Conservation (phyloP, 2,329 filamentous ascomycete species). For the Pseudogymnoascus pannorum region DNA sequence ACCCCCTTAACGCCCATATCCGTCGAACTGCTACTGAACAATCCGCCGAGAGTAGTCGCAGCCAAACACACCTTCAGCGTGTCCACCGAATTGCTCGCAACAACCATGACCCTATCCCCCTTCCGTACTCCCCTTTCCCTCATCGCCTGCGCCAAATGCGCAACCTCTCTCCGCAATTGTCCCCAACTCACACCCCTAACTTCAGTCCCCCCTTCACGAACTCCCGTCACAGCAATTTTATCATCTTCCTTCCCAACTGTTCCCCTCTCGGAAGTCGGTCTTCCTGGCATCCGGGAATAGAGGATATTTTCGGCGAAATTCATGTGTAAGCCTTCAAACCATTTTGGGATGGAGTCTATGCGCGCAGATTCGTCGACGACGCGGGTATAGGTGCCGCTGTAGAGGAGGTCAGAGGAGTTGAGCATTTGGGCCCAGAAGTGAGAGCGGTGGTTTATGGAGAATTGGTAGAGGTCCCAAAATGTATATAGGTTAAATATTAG, state of each 20-base stretch:
- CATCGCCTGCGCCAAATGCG: conserved; percentile 57
- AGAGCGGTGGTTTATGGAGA: conserved; percentile 53
- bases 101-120: conserved; percentile 69
- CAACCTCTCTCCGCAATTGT: conserved; percentile 54
- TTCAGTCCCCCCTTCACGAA: conserved; percentile 57
- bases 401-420: conserved; percentile 51
- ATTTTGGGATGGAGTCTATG: conserved; percentile 65
- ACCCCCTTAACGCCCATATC: conserved; percentile 79
- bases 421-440: conserved; percentile 63
- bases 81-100: conserved; percentile 68
- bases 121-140: conserved; percentile 55
- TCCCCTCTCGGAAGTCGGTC: conserved; percentile 38
- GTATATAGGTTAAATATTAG: conserved; percentile 27
- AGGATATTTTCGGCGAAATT: conserved; percentile 80
- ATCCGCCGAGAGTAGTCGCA: conserved; percentile 59
- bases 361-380: conserved; percentile 63
- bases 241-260: conserved; percentile 61
- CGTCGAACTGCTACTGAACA: conserved; percentile 71
- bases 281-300: conserved; percentile 42
- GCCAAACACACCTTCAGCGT: conserved; percentile 67
- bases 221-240: conserved; percentile 64
- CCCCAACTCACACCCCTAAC: conserved; percentile 57
- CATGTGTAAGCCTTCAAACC: conserved; percentile 67
- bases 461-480: conserved; percentile 64
- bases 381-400: conserved; percentile 49